These are phyloP conservation scores for Dryas integrifolia DNA, from an alignment of 331 rosid species.

Conservation along the genomic window DNA sequence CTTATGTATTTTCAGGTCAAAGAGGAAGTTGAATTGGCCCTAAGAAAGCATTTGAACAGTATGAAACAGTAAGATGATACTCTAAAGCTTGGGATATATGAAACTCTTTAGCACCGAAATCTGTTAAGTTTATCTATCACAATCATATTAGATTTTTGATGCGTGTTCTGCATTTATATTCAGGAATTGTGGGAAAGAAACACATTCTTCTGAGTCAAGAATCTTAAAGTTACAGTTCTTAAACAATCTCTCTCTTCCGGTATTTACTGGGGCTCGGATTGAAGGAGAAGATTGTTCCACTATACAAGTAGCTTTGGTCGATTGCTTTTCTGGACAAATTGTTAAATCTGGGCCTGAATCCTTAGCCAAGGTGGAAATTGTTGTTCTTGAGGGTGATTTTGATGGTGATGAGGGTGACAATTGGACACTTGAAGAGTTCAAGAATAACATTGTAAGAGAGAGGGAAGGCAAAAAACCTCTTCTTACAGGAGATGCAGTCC, in stretches of 20 bases:
- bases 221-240: conserved; percentile 65
- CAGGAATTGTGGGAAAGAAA: conserved; percentile 69
- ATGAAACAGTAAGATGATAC: conserved; percentile 69
- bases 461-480: conserved; percentile 94
- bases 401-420: conserved; percentile 72
- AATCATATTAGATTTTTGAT: conserved; percentile 1
- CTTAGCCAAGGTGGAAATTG: conserved; percentile 78
- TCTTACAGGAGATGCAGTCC: conserved; percentile 75
- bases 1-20: conserved; percentile 61
- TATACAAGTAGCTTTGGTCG: conserved; percentile 66
- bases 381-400: conserved; percentile 97
- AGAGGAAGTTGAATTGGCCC: conserved; percentile 90
- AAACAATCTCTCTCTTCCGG: conserved; percentile 73
- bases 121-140: background rate
- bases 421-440: conserved; percentile 82
- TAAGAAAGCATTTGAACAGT: conserved; percentile 60
- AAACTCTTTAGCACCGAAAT: background rate
- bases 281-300: conserved; percentile 74
- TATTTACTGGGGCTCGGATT: conserved; percentile 92
- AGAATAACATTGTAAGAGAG: conserved; percentile 77
- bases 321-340: conserved; percentile 50
- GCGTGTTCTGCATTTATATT: conserved; percentile 31
- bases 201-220: conserved; percentile 49
- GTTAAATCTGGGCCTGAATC: conserved; percentile 75
- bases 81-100: conserved; percentile 19